phyloP scores from a whole-genome alignment of 208 protist species.

The Leishmania amazonensis region DNA sequence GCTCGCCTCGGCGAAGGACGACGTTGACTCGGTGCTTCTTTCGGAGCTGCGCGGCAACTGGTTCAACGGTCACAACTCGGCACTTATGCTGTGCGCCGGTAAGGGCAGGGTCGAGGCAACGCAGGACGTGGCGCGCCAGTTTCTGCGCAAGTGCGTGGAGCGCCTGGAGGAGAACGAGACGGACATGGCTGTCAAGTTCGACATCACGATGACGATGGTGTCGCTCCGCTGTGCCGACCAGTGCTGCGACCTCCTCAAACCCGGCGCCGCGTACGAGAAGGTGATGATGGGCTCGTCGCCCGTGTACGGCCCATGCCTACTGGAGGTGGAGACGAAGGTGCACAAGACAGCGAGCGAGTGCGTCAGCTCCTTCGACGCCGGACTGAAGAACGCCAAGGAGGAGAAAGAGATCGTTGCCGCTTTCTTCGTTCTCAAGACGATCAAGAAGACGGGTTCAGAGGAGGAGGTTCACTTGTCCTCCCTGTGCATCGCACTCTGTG shows the following conservation, averaged over 20 bases:
- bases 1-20: conserved; percentile 33
- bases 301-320: conserved; percentile 76
- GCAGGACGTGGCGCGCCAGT: conserved; percentile 37
- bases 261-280: conserved; percentile 38
- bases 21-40: conserved; percentile 72
- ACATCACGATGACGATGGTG: conserved; percentile 68
- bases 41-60: conserved; percentile 72
- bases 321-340: conserved; percentile 52
- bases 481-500: conserved; percentile 59
- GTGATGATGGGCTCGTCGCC: conserved; percentile 65
- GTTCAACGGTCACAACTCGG: conserved; percentile 73
- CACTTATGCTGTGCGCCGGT: conserved; percentile 58
- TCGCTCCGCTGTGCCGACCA: conserved; percentile 51
- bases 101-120: conserved; percentile 41
- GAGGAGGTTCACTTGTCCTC: conserved; percentile 77
- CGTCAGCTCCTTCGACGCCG: conserved; percentile 47
- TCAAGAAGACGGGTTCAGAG: conserved; percentile 53
- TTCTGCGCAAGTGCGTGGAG: conserved; percentile 54
- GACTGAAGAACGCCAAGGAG: conserved; percentile 45
- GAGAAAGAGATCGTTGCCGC: conserved; percentile 56
- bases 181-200: conserved; percentile 53
- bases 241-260: conserved; percentile 64
- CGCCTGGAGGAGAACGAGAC: conserved; percentile 59
- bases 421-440: conserved; percentile 78
- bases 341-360: conserved; percentile 42